Evolutionary conservation across 768 basidiomycete genomes (phyloP).

Genomic region (Russula lepida): DNA sequence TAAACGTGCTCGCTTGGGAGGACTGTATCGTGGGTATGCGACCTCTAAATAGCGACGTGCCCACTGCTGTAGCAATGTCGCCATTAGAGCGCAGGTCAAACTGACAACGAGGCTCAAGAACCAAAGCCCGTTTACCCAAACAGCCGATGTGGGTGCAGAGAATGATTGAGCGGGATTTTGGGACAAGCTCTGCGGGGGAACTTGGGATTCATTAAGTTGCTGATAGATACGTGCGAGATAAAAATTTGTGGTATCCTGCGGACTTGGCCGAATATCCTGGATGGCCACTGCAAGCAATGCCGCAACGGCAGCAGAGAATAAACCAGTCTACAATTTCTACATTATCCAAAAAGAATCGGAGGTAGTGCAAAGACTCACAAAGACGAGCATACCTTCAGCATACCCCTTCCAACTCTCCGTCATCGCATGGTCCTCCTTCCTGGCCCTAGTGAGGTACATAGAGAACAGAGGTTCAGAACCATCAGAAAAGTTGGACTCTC

Average conservation of each 20-base stretch:
- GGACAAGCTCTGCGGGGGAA: not conserved
- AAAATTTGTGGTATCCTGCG: not conserved
- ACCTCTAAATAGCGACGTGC: slow-evolving; percentile 30
- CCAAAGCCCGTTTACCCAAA: slow-evolving; percentile 37
- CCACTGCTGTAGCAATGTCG: slow-evolving; percentile 46
- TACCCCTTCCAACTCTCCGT: slow-evolving; percentile 1
- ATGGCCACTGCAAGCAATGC: slow-evolving; percentile 9
- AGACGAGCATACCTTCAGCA: slow-evolving; percentile 1
- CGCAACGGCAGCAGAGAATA: slow-evolving; percentile 17
- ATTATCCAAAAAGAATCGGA: not conserved
- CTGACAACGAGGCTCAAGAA: slow-evolving; percentile 33
- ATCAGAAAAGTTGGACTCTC: not conserved
- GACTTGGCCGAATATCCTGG: slow-evolving; percentile 1
- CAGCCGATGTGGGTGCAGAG: slow-evolving; percentile 25
- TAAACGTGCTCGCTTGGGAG: slow-evolving; percentile 33
- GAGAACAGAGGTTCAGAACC: not conserved
- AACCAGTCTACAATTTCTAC: slow-evolving; percentile 4
- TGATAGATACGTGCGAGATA: slow-evolving; percentile 11
- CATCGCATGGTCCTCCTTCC: not conserved
- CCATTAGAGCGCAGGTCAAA: slow-evolving; percentile 36
- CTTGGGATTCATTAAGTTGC: not conserved
- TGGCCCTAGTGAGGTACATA: not conserved
- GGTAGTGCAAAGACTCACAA: not conserved
- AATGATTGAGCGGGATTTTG: slow-evolving; percentile 8
- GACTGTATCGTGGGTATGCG: slow-evolving; percentile 26